phyloP scores from a whole-genome alignment of 768 basidiomycete species.

The Pulveroboletus sp. region DNA sequence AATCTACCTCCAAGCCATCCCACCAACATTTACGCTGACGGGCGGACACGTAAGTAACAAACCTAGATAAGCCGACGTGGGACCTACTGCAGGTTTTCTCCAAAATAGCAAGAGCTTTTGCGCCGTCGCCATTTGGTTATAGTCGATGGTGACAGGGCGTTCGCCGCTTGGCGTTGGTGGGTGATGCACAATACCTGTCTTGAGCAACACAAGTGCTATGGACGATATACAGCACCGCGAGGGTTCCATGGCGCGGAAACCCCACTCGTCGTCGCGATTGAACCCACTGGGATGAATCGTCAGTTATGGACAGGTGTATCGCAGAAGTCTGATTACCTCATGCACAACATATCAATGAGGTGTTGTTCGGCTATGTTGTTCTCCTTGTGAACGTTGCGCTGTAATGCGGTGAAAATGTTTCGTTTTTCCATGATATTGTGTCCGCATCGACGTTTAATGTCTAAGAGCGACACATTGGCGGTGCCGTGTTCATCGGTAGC shows the following conservation, averaged over 20 bases:
- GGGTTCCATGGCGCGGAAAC: conserved; percentile 93
- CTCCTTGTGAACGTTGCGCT: conserved; percentile 98
- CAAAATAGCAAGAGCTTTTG: conserved; percentile 97
- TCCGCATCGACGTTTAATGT: conserved; percentile 85
- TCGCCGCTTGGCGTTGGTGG: conserved; percentile 50
- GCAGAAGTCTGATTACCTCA: conserved; percentile 64
- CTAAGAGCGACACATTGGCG: conserved; percentile 73
- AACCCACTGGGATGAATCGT: conserved; percentile 61
- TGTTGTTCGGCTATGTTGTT: conserved; percentile 99
- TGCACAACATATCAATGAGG: conserved; percentile 99
- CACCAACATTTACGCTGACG: conserved; percentile 98
- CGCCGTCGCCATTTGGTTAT: conserved; percentile 92
- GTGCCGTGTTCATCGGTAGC: conserved; percentile 75
- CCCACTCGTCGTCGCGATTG: conserved; percentile 97
- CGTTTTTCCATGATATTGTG: conserved; percentile 83
- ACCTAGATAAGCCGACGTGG: not conserved
- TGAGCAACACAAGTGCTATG: conserved; percentile 94
- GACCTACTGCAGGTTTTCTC: conserved; percentile 97
- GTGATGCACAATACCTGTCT: conserved; percentile 90
- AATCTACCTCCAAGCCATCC: conserved; percentile 92
- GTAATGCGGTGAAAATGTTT: conserved; percentile 95
- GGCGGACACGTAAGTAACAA: not conserved
- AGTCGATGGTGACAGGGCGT: conserved; percentile 79
- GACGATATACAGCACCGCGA: conserved; percentile 97
- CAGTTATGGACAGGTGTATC: conserved; percentile 8